Evolutionary conservation across 2,329 filamentous ascomycete genomes (phyloP).

Genomic region (Monilinia fructigena): DNA sequence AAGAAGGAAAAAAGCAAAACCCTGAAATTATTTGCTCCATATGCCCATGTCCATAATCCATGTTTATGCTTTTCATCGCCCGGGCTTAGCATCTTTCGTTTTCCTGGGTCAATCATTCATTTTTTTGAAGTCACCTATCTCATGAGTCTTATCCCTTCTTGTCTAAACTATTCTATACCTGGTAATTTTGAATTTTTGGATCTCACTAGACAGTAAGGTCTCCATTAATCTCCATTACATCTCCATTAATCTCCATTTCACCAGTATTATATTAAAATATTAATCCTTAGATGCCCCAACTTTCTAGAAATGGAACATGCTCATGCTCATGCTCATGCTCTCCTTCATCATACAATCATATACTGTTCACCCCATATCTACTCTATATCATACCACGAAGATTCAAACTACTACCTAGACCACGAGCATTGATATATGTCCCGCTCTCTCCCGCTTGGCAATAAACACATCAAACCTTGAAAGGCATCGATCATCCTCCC

Average conservation of each 20-base stretch:
- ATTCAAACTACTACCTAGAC: conserved; percentile 9
- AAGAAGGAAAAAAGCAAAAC: background rate
- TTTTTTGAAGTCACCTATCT: conserved; percentile 2
- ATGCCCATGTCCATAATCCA: conserved; percentile 1
- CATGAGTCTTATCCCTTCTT: background rate
- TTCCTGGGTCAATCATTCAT: conserved; percentile 11
- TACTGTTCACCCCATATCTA: conserved; percentile 12
- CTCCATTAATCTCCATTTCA: conserved; percentile 5
- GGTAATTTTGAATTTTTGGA: background rate
- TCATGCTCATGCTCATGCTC: background rate
- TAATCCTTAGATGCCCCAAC: conserved; percentile 18
- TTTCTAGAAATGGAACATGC: conserved; percentile 14
- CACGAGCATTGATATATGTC: conserved; percentile 9
- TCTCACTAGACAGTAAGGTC: conserved; percentile 7
- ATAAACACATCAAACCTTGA: conserved; percentile 22
- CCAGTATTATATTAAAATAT: conserved; percentile 14
- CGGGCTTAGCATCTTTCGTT: conserved; percentile 19
- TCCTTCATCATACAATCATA: conserved; percentile 15
- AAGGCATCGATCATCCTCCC: conserved; percentile 30
- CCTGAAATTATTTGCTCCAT: conserved; percentile 15
- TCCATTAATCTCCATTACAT: conserved; percentile 2
- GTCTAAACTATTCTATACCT: conserved; percentile 12
- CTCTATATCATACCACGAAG: conserved; percentile 13
- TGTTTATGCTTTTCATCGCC: conserved; percentile 13
- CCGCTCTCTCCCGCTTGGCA: conserved; percentile 21